Conservation (phyloP, 345 rosid genomes). For the Cochlearia excelsa region DNA sequence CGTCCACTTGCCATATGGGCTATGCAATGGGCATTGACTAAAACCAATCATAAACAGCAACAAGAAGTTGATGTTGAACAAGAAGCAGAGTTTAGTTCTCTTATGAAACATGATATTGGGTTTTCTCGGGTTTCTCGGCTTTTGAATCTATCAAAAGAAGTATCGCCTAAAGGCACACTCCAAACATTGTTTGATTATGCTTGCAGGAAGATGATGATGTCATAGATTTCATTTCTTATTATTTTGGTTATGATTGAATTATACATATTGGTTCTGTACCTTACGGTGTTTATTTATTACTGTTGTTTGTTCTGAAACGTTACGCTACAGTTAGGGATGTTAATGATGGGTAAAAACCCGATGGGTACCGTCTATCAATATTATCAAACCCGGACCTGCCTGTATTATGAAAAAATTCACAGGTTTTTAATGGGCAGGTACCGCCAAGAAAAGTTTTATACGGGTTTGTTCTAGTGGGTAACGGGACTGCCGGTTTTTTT, state of each 20-base stretch:
- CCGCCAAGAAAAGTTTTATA: too few relatives aligned
- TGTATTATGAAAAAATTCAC: too few relatives aligned
- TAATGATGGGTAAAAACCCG: too few relatives aligned
- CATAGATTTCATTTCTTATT: slow-evolving; percentile 16
- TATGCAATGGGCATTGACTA: slow-evolving; percentile 86
- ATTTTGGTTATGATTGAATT: slow-evolving; percentile 2
- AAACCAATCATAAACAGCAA: slow-evolving; percentile 33
- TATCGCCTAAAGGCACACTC: slow-evolving; percentile 40
- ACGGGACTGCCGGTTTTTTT: too few relatives aligned
- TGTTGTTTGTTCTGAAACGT: background rate
- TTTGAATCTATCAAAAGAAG: slow-evolving; percentile 54
- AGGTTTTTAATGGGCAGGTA: too few relatives aligned
- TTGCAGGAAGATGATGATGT: slow-evolving; percentile 48
- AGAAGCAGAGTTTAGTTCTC: slow-evolving; percentile 38
- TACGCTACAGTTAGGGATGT: too few relatives aligned
- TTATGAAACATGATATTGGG: slow-evolving; percentile 45
- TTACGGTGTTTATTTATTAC: background rate
- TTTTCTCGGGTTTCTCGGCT: slow-evolving; percentile 67
- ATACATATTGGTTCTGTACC: background rate
- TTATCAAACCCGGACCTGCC: too few relatives aligned
- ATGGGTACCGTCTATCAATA: too few relatives aligned
- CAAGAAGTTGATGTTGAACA: slow-evolving; percentile 38
- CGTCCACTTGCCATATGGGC: slow-evolving; percentile 94
- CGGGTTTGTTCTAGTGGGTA: too few relatives aligned
- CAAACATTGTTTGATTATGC: slow-evolving; percentile 65